phyloP scores from a whole-genome alignment of 2,329 filamentous ascomycete genomes.

The Dryadomyces quercivorus region DNA sequence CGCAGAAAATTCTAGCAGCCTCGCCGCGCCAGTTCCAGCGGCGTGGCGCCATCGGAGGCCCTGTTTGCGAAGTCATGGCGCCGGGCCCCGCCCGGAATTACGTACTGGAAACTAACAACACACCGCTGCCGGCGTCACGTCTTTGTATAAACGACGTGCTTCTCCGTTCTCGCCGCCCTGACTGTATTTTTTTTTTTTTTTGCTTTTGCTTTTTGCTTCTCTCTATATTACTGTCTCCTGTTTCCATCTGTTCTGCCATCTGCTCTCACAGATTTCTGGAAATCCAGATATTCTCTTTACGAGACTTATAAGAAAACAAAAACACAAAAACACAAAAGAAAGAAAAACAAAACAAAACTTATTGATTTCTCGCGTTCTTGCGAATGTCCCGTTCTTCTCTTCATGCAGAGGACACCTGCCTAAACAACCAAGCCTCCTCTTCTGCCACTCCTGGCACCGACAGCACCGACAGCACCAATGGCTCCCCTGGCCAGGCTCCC shows the following conservation, averaged over 20 bases:
- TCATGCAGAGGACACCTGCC: slow-evolving; percentile 28
- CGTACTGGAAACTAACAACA: not conserved
- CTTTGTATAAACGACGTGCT: not conserved
- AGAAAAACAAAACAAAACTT: not conserved
- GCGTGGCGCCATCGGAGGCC: too few relatives aligned
- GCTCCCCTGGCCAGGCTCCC: not conserved
- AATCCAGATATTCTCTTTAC: too few relatives aligned
- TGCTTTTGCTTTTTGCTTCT: too few relatives aligned
- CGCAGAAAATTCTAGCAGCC: not conserved
- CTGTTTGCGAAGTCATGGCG: too few relatives aligned
- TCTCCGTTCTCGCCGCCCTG: not conserved
- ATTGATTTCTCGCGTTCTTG: not conserved
- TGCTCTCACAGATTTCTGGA: too few relatives aligned
- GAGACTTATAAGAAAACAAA: not conserved
- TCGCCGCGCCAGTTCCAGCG: too few relatives aligned
- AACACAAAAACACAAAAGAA: not conserved
- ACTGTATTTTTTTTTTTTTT: not conserved
- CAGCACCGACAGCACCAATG: not conserved
- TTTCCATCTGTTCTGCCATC: not conserved
- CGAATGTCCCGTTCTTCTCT: slow-evolving; percentile 18
- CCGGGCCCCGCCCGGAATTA: not conserved
- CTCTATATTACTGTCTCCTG: not conserved
- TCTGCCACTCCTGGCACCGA: not conserved
- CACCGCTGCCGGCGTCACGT: not conserved
- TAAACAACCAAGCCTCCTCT: slow-evolving; percentile 19